phyloP scores from a whole-genome alignment of 2,329 filamentous ascomycete species.

The Claviceps spartinae region DNA sequence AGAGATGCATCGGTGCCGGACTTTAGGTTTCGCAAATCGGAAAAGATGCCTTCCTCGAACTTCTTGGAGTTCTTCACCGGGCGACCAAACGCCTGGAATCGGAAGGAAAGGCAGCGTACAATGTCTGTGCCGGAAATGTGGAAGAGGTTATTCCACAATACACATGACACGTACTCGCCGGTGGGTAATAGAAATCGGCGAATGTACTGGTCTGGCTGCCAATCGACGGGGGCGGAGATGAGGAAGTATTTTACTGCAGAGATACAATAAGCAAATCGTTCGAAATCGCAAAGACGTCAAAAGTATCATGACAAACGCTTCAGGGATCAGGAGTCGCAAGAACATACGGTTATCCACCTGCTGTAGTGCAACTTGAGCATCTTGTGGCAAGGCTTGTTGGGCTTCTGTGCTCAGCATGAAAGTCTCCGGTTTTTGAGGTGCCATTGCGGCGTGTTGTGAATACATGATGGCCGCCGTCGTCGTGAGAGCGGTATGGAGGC shows the following conservation, averaged over 20 bases:
- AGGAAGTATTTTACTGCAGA: conserved; percentile 92
- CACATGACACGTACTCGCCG: conserved; percentile 96
- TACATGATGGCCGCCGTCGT: conserved; percentile 45
- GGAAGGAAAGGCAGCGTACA: conserved; percentile 91
- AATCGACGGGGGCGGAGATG: conserved; percentile 95
- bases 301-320: background rate
- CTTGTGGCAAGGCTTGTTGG: conserved; percentile 88
- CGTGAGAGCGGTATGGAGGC: conserved; percentile 3
- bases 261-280: background rate
- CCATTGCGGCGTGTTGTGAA: conserved; percentile 74
- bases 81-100: conserved; percentile 95
- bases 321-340: background rate
- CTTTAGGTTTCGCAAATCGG: conserved; percentile 93
- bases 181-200: conserved; percentile 89
- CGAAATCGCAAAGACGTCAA: background rate
- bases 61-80: conserved; percentile 99
- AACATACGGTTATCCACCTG: conserved; percentile 91
- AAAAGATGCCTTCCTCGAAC: conserved; percentile 99
- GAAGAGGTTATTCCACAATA: conserved; percentile 98
- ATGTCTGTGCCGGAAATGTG: conserved; percentile 99
- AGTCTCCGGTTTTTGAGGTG: conserved; percentile 92
- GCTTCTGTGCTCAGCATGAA: conserved; percentile 97
- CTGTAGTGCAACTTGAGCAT: conserved; percentile 92
- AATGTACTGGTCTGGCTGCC: conserved; percentile 93
- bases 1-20: conserved; percentile 95